Base-by-base conservation (phyloP, 225 moss, liverwort and hornwort species). In the Physcomitrellopsis africana region DNA sequence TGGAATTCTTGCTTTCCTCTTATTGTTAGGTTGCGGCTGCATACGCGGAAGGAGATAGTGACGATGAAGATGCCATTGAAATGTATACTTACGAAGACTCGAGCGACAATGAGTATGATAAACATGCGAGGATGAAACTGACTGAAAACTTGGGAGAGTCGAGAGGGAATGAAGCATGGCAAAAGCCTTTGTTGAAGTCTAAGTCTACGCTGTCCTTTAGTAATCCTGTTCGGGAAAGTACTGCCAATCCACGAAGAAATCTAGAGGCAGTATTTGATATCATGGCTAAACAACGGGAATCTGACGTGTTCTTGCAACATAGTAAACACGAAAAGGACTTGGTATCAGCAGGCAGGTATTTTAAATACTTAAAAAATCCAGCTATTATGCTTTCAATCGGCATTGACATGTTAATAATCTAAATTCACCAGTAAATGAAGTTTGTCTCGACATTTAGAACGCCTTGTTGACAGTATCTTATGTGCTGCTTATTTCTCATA, bases 191-290 rank as follows among this genome's bases (percentile, higher is more conserved):
- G 65, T 74, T 94, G 76, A 94, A 76, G 84, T 82, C 82, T 44
- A 96, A 87, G 74, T 79, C 94, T 61, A 67, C 77, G 63, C 58
- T 83, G 41, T 91, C 89, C 77, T 86, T 86, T 19, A 81, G 86
- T 72, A 87, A 68, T 20, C 81, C 80, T 70, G 62, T 67, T 66
- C 69, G 62, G 41, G 83, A 74, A 51, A 72, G 51, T 69, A 47
- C 65, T 29, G 37, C 64, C 37, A 65, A 51, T 64, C 60, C 81
- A 70, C 53, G 76, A 83, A 73, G 83, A 65, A 48, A 74, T 53
- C 41, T 72, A 51, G 84, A 71, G 52, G 67, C 61, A 76, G 62
- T 83, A 67, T 69, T 79, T 67, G 70, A 87, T 60, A 83, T 76
- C 65, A 65, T 84, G 65, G 77, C 81, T 49, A 87, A 83, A 54